Base-by-base conservation (phyloP, 805 yeast species). In the Ogataea wickerhamii region DNA sequence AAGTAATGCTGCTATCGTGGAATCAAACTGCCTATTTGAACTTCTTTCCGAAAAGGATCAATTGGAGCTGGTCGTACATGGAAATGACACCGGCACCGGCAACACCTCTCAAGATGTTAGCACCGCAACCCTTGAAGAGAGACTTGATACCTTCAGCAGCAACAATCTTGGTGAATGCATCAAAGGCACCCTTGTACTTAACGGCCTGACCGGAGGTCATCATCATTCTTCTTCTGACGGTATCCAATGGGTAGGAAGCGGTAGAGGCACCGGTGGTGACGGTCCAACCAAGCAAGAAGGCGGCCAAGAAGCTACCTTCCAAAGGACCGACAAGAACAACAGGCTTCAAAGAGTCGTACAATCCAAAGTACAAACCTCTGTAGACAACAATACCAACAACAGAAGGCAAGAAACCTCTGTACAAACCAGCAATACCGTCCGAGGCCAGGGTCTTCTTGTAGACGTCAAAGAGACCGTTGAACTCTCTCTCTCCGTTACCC, bases 51-150 rank as follows among this genome's bases (percentile, higher is more conserved):
- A 88, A 87, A 61, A 89, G 44, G 80, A 88, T 81, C 74, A 88
- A 72, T 78, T 88, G 96, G 71, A 88, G 77, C 78, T 88, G 95
- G 74, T 89, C 97, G 79, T 89, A 88, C 80, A 89, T 65, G 77
- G 97, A 88, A 72, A 88, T 87, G 63, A 89, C 97, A 86, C 96
- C 96, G 67, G 97, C 97, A 82, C 96, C 95, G 73, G 97, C 97
- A 68, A 88, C 96, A 87, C 96, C 96, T 84, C 97, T 88, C 74
- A 88, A 80, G 81, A 88, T 88, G 93, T 88, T 88, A 72, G 97
- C 96, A 82, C 91, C 96, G 74, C 96, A 88, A 79, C 97, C 97
- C 82, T 87, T 89, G 91, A 88, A 88, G 73, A 88, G 78, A 61
- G 97, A 87, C 47, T 66, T 63, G 61, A 86, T 71, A 87, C 97